These are phyloP conservation scores for Thelephora ganbajun DNA, from an alignment of 768 basidiomycete species.

Conservation along the genomic window DNA sequence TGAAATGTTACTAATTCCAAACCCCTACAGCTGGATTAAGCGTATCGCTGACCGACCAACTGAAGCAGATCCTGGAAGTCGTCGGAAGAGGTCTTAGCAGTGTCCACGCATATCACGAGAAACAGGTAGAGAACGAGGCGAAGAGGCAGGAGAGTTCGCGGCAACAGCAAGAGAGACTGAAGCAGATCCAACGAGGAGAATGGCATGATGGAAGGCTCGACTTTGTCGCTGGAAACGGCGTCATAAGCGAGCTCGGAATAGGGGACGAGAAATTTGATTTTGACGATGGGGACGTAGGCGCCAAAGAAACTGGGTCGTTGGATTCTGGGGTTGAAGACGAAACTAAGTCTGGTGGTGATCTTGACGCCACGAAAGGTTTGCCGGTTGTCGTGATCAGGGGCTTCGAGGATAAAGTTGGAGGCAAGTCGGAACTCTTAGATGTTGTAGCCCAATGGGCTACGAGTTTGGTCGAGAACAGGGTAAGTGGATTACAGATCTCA, in stretches of 20 bases:
- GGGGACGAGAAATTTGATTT: constrained; percentile 52
- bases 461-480: constrained; percentile 66
- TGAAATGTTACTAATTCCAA: background rate
- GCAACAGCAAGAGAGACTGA: constrained; percentile 24
- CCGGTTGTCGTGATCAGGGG: constrained; percentile 84
- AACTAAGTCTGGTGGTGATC: constrained; percentile 23
- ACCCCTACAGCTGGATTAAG: constrained; percentile 58
- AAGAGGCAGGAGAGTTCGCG: constrained; percentile 21
- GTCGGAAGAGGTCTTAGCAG: constrained; percentile 58
- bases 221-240: constrained; percentile 71
- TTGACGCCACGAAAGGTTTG: constrained; percentile 42
- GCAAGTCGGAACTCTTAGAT: constrained; percentile 55
- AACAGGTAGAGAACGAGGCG: constrained; percentile 25
- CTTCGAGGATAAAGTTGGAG: constrained; percentile 46
- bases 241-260: constrained; percentile 75
- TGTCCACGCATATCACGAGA: constrained; percentile 38
- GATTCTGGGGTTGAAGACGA: constrained; percentile 7
- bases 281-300: constrained; percentile 17
- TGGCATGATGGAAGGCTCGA: constrained; percentile 87
- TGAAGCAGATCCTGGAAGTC: constrained; percentile 74
- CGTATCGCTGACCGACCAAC: constrained; percentile 64
- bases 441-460: constrained; percentile 82
- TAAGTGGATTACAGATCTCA: constrained; percentile 15
- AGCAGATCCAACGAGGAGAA: constrained; percentile 42
- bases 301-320: background rate